Conservation (phyloP, 2,329 filamentous ascomycete species). For the Diplodia sapinea region DNA sequence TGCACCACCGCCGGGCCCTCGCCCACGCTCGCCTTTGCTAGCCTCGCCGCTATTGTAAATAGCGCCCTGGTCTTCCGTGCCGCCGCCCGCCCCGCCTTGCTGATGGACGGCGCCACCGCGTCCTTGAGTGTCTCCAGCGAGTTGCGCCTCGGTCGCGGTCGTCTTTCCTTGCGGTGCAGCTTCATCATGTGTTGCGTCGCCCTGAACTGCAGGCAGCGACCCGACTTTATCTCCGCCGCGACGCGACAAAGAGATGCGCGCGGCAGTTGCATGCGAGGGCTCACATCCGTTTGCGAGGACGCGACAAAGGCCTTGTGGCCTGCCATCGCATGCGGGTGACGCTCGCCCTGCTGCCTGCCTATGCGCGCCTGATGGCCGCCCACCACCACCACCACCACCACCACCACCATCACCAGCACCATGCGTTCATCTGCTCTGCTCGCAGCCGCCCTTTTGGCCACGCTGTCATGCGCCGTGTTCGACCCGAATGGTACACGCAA, state of each 20-base stretch:
- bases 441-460: background rate
- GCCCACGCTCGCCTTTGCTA: slow-evolving; percentile 30
- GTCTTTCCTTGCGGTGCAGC: background rate
- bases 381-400: background rate
- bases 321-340: background rate
- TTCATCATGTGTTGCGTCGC: background rate
- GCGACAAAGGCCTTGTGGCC: slow-evolving; percentile 11
- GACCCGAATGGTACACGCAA: slow-evolving; percentile 10
- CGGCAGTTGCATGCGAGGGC: background rate
- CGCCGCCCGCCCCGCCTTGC: slow-evolving; percentile 13
- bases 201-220: background rate
- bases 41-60: slow-evolving; percentile 11
- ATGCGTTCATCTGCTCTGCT: background rate
- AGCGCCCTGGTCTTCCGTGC: slow-evolving; percentile 19
- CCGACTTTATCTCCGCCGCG: background rate
- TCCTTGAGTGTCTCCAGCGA: slow-evolving; percentile 17
- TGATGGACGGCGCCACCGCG: slow-evolving; percentile 20
- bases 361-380: background rate
- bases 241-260: background rate
- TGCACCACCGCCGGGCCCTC: slow-evolving; percentile 29
- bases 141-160: slow-evolving; percentile 7
- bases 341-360: background rate
- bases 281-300: background rate
- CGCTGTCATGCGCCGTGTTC: background rate
- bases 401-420: background rate